Percentiles rank a stretch among this genome's conserved stretches.
Evolutionary conservation across 768 basidiomycete species (phyloP).

Genomic region (Trichaptum fuscoviolaceum): DNA sequence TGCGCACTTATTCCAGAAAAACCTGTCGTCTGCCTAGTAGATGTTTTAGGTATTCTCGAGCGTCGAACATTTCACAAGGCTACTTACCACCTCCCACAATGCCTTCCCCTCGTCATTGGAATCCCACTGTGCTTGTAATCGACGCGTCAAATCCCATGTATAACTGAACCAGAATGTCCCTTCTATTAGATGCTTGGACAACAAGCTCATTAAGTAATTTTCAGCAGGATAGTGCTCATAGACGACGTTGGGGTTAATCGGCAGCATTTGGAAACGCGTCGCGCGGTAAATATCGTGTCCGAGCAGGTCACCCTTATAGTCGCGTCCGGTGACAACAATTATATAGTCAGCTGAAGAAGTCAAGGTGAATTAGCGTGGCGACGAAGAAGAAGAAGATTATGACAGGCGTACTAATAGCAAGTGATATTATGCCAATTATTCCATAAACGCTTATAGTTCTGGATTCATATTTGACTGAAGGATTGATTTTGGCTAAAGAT

Average conservation of each 20-base stretch:
- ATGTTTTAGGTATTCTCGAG: conserved; percentile 9
- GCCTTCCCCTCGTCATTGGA: conserved; percentile 47
- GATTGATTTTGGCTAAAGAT: neutral
- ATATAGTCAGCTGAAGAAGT: conserved; percentile 78
- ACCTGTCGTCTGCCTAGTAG: conserved; percentile 82
- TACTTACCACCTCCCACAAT: conserved; percentile 75
- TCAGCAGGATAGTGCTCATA: conserved; percentile 77
- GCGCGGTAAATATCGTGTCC: conserved; percentile 86
- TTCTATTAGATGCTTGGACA: conserved; percentile 74
- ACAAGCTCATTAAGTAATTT: conserved; percentile 77
- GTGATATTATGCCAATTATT: conserved; percentile 70
- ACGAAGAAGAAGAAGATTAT: neutral
- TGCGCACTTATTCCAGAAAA: conserved; percentile 91
- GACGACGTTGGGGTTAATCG: conserved; percentile 68
- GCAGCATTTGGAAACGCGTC: conserved; percentile 87
- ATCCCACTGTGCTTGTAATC: conserved; percentile 78
- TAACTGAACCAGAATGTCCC: conserved; percentile 92
- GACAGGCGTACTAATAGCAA: conserved; percentile 57
- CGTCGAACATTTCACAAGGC: neutral
- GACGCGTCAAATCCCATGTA: conserved; percentile 81
- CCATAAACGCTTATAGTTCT: conserved; percentile 46
- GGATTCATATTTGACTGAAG: neutral
- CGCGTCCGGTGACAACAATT: conserved; percentile 80
- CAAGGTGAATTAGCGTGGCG: neutral
- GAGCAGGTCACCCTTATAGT: conserved; percentile 71